A percentile compares a stretch with the other conserved stretches of the same genome.
These are phyloP conservation scores for Coniochaeta pulveracea DNA, from an alignment of 2,329 filamentous ascomycete genomes.

Conservation along the genomic window DNA sequence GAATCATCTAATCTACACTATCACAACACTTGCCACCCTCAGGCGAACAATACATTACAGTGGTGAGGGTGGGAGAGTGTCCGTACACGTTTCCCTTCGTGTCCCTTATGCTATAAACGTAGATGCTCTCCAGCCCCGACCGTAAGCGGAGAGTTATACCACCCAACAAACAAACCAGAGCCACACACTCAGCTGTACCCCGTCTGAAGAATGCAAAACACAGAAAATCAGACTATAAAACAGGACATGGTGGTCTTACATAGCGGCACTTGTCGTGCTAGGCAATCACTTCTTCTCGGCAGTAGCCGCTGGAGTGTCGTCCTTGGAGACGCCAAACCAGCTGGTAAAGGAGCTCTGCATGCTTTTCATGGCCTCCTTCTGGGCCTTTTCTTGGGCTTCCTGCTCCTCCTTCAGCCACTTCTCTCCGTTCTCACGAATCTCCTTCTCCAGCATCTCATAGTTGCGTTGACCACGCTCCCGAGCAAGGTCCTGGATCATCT, in stretches of 20 bases:
- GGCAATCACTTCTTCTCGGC: conserved; percentile 5
- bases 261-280: conserved; percentile 1
- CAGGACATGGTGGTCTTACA: conserved; percentile 3
- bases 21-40: too few relatives aligned
- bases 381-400: conserved; percentile 73
- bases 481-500: conserved; percentile 94
- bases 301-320: conserved; percentile 5
- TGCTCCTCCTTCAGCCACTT: conserved; percentile 95
- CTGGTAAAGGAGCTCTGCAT: conserved; percentile 73
- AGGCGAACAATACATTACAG: too few relatives aligned
- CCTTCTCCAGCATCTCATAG: conserved; percentile 80
- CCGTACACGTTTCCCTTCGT: too few relatives aligned
- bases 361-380: conserved; percentile 82
- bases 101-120: too few relatives aligned
- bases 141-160: conserved; percentile 1
- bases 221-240: neutral
- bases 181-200: neutral
- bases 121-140: too few relatives aligned
- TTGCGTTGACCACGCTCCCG: conserved; percentile 83
- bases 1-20: too few relatives aligned
- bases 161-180: neutral
- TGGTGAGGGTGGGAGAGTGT: too few relatives aligned
- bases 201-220: neutral
- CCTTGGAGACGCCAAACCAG: conserved; percentile 28
- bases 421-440: conserved; percentile 87